Evolutionary conservation across 768 basidiomycete species (phyloP), one percentile per base, ranked within the genome.

Genomic region (Favolaschia claudopus): DNA sequence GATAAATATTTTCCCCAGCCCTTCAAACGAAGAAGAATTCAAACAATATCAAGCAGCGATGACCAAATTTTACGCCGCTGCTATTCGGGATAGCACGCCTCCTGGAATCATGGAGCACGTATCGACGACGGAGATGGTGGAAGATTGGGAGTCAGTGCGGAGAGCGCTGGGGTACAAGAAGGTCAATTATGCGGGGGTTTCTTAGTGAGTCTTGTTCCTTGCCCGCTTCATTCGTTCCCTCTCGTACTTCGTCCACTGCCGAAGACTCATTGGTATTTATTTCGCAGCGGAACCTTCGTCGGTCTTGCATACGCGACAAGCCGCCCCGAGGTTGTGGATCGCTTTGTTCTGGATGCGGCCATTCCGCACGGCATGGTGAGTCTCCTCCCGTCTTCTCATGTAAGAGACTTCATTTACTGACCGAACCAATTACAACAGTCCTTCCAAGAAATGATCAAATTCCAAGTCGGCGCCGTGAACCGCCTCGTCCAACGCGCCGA

Each of bases 401-500:
- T 17, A n/a, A 8, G 17, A 39, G 17, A 7, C 17, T 20, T 39
- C 27, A 43, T 34, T 17, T n/a, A 34, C 20, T 19, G 27, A 7
- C 42, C 22, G 25, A 5, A 43, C 22, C 6, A 27, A 22, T 40
- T 12, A 6, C 52, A 25, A 10, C 24, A 28, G 28, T 15, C 13
- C 20, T 32, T 45, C n/a, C 42, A 53, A 10, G 53, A 55, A 5
- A 49, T 57, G 14, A 33, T 62, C 13, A 39, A 39, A 17, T 8
- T n/a, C 27, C 56, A 67, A 32, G 24, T 67, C 32, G 56, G 15
- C 15, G 63, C 63, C 0, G 43, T 43, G 5, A 65, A 67, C 29
- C 63, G 65, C 8, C 55, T 67, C 12, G 27, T 67, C 8, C 42
- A 33, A 10, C 63, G 65, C 27, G 58, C 65, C 3, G 65, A 67